A percentile compares a stretch with the other conserved stretches of the same genome.
Conservation (phyloP, 2,329 filamentous ascomycete species). For the Epichloe amarillans region DNA sequence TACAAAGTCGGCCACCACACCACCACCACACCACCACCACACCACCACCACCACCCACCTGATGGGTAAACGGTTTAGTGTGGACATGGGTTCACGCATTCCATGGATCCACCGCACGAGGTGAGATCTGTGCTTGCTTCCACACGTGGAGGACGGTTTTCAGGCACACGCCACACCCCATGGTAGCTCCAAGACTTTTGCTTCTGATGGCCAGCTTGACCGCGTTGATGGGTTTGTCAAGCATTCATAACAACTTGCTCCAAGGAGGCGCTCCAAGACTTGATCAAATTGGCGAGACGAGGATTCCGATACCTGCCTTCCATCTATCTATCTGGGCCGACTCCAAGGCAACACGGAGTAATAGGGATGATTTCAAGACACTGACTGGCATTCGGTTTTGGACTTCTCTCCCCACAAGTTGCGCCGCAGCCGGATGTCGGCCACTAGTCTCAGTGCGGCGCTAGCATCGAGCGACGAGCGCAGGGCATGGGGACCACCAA, state of each 20-base stretch:
- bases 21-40: neutral
- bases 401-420: neutral
- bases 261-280: no score
- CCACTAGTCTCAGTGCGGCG: neutral
- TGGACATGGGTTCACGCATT: conserved; percentile 10
- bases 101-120: conserved; percentile 12
- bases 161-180: no score
- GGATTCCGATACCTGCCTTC: no score
- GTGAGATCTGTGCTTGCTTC: conserved; percentile 4
- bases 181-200: no score
- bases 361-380: no score
- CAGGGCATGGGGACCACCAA: no score
- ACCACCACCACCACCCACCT: neutral
- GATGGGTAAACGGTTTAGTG: conserved; percentile 1
- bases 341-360: no score
- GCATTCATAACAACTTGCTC: no score
- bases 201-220: no score
- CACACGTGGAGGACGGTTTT: conserved; percentile 6
- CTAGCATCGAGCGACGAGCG: neutral
- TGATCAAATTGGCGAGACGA: no score
- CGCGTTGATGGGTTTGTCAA: no score
- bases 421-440: neutral
- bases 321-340: no score
- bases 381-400: neutral
- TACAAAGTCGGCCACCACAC: neutral